These are phyloP conservation scores for Cyclaneusma minus DNA, from an alignment of 2,329 filamentous ascomycete genomes.

Conservation along the genomic window DNA sequence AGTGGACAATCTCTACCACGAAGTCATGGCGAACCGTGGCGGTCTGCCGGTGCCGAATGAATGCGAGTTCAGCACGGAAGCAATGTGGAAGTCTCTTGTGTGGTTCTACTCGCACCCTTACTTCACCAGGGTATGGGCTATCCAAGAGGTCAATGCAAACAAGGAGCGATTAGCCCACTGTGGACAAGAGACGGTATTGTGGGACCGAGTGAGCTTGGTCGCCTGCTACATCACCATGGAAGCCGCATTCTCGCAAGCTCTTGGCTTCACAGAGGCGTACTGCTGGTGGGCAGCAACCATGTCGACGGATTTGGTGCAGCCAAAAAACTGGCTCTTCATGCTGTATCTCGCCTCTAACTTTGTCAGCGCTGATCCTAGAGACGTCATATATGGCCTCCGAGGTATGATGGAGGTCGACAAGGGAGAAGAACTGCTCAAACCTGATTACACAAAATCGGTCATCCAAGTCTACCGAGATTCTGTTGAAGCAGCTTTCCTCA, in stretches of 20 bases:
- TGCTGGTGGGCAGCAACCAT: slow-evolving; percentile 14
- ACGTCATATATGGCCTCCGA: slow-evolving; percentile 11
- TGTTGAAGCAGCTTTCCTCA: slow-evolving; percentile 14
- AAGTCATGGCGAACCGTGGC: slow-evolving; percentile 8
- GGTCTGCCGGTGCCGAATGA: slow-evolving; percentile 10
- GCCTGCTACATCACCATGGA: slow-evolving; percentile 15
- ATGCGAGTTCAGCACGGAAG: slow-evolving; percentile 10
- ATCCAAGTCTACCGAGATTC: slow-evolving; percentile 12
- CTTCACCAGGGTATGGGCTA: slow-evolving; percentile 11
- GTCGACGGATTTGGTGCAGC: slow-evolving; percentile 11
- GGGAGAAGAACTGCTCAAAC: slow-evolving; percentile 7
- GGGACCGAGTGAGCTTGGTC: slow-evolving; percentile 13
- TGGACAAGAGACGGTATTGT: slow-evolving; percentile 10
- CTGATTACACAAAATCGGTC: slow-evolving; percentile 10
- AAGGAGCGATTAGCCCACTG: slow-evolving; percentile 9
- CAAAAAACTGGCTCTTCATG: slow-evolving; percentile 15
- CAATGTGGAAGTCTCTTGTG: slow-evolving; percentile 10
- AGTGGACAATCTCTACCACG: slow-evolving; percentile 7
- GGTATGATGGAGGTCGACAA: slow-evolving; percentile 10
- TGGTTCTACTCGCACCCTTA: slow-evolving; percentile 13
- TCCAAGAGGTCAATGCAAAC: slow-evolving; percentile 13
- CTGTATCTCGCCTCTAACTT: slow-evolving; percentile 14
- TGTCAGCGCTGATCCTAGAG: slow-evolving; percentile 8
- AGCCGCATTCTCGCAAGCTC: slow-evolving; percentile 12
- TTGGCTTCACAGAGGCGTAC: slow-evolving; percentile 12